A percentile compares a stretch with the other conserved stretches of the same genome.
Evolutionary conservation across 2,329 filamentous ascomycete genomes (phyloP).

Genomic region (Claviceps pusilla): DNA sequence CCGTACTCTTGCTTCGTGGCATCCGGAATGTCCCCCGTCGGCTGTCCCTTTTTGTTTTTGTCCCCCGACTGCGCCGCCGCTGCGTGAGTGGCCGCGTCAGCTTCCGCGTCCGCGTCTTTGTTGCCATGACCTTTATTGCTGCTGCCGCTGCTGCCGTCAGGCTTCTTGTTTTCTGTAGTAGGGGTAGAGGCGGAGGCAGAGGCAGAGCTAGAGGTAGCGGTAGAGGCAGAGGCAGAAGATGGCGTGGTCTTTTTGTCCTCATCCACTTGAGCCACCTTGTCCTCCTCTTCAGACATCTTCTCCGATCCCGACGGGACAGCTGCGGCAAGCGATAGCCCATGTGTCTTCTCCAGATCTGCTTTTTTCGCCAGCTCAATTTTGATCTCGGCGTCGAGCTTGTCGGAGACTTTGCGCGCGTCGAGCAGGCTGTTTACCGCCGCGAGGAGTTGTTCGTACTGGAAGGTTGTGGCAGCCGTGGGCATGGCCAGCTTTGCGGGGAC

Average conservation of each 20-base stretch:
- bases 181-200: neutral
- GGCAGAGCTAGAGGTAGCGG: neutral
- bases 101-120: slow-evolving; percentile 2
- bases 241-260: slow-evolving; percentile 1
- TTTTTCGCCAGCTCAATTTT: slow-evolving; percentile 43
- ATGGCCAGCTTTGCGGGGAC: slow-evolving; percentile 56
- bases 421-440: slow-evolving; percentile 52
- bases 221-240: neutral
- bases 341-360: slow-evolving; percentile 32
- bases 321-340: slow-evolving; percentile 3
- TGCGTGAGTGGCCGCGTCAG: slow-evolving; percentile 3
- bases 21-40: neutral
- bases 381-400: slow-evolving; percentile 63
- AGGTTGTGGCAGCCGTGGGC: slow-evolving; percentile 57
- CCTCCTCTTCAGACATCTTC: neutral
- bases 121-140: slow-evolving; percentile 5
- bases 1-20: neutral
- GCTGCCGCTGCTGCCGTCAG: slow-evolving; percentile 9
- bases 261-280: slow-evolving; percentile 7
- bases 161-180: slow-evolving; percentile 3
- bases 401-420: slow-evolving; percentile 57
- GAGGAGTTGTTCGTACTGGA: slow-evolving; percentile 57
- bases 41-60: slow-evolving; percentile 7
- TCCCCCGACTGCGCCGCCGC: slow-evolving; percentile 2
- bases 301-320: neutral